Evolutionary conservation across 2,329 filamentous ascomycete species (phyloP).

Genomic region (Talaromyces piceae): DNA sequence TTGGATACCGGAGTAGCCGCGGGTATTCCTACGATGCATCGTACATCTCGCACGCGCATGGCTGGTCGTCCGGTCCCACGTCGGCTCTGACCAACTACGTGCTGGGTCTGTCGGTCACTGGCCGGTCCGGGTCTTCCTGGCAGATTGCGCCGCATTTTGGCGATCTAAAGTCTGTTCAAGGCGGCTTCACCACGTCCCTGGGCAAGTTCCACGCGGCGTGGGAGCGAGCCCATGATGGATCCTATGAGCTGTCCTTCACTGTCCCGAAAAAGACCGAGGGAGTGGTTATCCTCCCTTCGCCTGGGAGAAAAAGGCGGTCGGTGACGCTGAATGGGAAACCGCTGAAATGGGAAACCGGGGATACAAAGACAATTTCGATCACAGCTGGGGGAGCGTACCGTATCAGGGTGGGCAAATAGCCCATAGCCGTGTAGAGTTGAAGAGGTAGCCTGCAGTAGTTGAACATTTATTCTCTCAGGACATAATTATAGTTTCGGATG

Average conservation of each 20-base stretch:
- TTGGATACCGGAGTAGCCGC: constrained; percentile 47
- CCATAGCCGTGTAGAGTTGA: neutral
- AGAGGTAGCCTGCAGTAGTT: neutral
- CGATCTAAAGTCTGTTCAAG: constrained; percentile 36
- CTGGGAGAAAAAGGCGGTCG: neutral
- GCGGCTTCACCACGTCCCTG: constrained; percentile 40
- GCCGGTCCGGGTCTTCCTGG: constrained; percentile 36
- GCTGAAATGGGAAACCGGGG: neutral
- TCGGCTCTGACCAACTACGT: constrained; percentile 39
- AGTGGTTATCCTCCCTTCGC: constrained; percentile 4
- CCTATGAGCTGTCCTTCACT: constrained; percentile 8
- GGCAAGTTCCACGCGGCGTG: constrained; percentile 32
- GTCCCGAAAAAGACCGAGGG: constrained; percentile 9
- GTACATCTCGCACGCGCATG: constrained; percentile 38
- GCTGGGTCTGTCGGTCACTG: constrained; percentile 37
- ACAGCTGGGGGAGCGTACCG: constrained; percentile 4
- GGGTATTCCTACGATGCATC: constrained; percentile 46
- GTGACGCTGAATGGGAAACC: constrained; percentile 6
- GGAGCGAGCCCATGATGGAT: neutral
- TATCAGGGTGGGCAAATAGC: constrained; percentile 1
- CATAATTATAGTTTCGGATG: no score
- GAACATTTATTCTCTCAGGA: no score
- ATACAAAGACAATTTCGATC: constrained; percentile 5
- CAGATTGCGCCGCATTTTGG: constrained; percentile 38
- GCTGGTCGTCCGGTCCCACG: constrained; percentile 38